A percentile compares a stretch with the other conserved stretches of the same genome.
phyloP scores from a whole-genome alignment of 768 basidiomycete genomes.

The Hygrocybe coccinea region DNA sequence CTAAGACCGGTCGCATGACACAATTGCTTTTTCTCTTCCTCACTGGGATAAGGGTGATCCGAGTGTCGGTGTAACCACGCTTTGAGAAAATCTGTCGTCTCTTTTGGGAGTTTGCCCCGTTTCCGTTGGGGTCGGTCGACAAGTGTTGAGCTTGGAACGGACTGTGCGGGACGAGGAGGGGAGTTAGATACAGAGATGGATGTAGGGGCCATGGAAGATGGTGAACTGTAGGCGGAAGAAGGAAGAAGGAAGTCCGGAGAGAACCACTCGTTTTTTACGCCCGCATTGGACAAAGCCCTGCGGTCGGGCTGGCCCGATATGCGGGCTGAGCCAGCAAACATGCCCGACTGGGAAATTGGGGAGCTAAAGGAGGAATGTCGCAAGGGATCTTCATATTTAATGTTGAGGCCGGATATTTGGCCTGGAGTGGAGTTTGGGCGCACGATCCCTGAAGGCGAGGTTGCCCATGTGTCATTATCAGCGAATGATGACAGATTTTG shows the following conservation, averaged over 20 bases:
- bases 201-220: constrained; percentile 45
- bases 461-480: constrained; percentile 53
- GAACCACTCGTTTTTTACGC: constrained; percentile 68
- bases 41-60: constrained; percentile 84
- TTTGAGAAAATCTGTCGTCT: constrained; percentile 85
- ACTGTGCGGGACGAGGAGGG: constrained; percentile 50
- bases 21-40: constrained; percentile 87
- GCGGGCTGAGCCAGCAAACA: constrained; percentile 65
- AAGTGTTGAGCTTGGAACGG: constrained; percentile 51
- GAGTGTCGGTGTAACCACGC: constrained; percentile 85
- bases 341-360: constrained; percentile 52
- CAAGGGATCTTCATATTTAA: constrained; percentile 68
- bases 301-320: constrained; percentile 68
- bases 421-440: constrained; percentile 66
- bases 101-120: constrained; percentile 84
- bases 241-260: constrained; percentile 58
- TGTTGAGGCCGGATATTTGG: constrained; percentile 47
- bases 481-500: constrained; percentile 45
- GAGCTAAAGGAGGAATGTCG: constrained; percentile 66
- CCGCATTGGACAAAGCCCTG: constrained; percentile 36
- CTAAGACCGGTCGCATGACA: constrained; percentile 81
- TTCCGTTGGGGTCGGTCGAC: constrained; percentile 77
- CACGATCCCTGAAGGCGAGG: constrained; percentile 51
- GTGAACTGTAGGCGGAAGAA: constrained; percentile 36
- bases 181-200: constrained; percentile 42